Evolutionary conservation across 805 yeast genomes (phyloP).

Genomic region (Teunomyces panamensis): DNA sequence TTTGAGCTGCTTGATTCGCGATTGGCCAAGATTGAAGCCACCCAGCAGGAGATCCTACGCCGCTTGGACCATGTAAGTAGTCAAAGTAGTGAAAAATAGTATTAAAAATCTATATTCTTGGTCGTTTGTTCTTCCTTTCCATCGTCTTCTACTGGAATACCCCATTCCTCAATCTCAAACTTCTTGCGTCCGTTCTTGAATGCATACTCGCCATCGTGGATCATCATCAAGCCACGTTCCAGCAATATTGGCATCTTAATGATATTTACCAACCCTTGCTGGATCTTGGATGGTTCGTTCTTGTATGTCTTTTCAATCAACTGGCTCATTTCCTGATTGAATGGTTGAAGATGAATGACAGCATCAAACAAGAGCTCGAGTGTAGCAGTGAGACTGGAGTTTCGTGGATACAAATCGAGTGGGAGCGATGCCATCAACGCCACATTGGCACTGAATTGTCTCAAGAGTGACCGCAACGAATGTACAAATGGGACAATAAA

Average conservation of each 20-base stretch:
- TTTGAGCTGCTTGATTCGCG: constrained; percentile 2
- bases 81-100: not conserved
- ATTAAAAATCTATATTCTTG: constrained; percentile 35
- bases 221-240: constrained; percentile 77
- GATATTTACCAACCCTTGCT: constrained; percentile 83
- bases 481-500: constrained; percentile 61
- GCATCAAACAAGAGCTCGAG: constrained; percentile 62
- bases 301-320: constrained; percentile 67
- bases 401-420: constrained; percentile 62
- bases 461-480: constrained; percentile 51
- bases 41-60: not conserved
- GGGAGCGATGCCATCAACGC: constrained; percentile 57
- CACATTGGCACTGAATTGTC: constrained; percentile 44
- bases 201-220: constrained; percentile 72
- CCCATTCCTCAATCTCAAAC: constrained; percentile 91
- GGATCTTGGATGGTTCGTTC: constrained; percentile 69
- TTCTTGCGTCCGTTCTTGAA: constrained; percentile 79
- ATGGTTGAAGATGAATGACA: constrained; percentile 74
- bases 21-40: constrained; percentile 1
- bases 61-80: not conserved
- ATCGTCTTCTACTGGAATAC: constrained; percentile 94
- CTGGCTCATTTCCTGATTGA: constrained; percentile 67
- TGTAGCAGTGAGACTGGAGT: constrained; percentile 43
- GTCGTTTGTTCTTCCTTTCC: constrained; percentile 37
- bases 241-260: constrained; percentile 68